Evolutionary conservation across 768 basidiomycete species (phyloP).

Genomic region (Xerocomus brunneocitrinus): DNA sequence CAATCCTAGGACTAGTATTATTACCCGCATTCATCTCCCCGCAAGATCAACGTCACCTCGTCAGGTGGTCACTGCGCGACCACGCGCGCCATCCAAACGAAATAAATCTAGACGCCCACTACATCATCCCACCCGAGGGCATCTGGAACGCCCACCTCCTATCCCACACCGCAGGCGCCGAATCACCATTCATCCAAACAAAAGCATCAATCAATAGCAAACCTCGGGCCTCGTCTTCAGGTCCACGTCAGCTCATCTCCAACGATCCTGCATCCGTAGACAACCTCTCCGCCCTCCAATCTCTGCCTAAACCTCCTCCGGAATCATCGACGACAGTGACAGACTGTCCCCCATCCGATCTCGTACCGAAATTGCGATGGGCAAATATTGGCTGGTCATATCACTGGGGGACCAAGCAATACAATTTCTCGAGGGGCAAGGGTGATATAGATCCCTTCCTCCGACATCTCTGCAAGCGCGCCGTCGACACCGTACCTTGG

Average conservation of each 20-base stretch:
- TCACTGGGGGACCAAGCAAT: slow-evolving; percentile 95
- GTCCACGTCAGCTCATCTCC: slow-evolving; percentile 64
- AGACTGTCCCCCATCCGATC: slow-evolving; percentile 45
- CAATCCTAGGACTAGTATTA: slow-evolving; percentile 70
- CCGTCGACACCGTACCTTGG: slow-evolving; percentile 71
- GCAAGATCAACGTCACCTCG: slow-evolving; percentile 60
- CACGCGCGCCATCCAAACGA: slow-evolving; percentile 81
- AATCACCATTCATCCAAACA: slow-evolving; percentile 39
- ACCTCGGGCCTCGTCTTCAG: slow-evolving; percentile 27
- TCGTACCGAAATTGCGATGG: slow-evolving; percentile 84
- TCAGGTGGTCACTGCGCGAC: slow-evolving; percentile 66
- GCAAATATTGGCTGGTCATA: slow-evolving; percentile 95
- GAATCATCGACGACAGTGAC: slow-evolving; percentile 60
- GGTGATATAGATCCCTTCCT: slow-evolving; percentile 58
- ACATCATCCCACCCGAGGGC: slow-evolving; percentile 65
- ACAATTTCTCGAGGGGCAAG: slow-evolving; percentile 76
- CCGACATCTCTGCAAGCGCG: slow-evolving; percentile 52
- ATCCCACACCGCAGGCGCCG: slow-evolving; percentile 27
- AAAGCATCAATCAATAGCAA: slow-evolving; percentile 22
- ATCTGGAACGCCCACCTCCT: slow-evolving; percentile 66
- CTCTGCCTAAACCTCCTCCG: slow-evolving; percentile 55
- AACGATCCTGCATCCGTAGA: slow-evolving; percentile 64
- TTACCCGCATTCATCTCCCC: slow-evolving; percentile 69
- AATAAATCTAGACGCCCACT: slow-evolving; percentile 88
- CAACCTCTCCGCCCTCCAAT: slow-evolving; percentile 49